A percentile compares a stretch with the other conserved stretches of the same genome.
phyloP scores from a whole-genome alignment of 495 filamentous ascomycete genomes.

The Podospora sp. region DNA sequence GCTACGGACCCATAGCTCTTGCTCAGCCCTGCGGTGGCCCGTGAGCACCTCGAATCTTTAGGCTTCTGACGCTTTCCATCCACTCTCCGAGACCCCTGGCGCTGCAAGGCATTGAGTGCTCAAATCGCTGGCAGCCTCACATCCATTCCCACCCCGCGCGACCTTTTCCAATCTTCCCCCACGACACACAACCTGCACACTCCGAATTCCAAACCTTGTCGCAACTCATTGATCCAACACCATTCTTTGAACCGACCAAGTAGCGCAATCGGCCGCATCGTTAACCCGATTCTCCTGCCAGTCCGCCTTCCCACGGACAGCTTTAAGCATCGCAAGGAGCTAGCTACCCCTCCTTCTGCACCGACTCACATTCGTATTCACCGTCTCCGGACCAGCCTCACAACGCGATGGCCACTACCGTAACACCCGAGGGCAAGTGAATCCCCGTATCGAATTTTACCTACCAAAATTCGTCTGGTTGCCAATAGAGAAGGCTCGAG shows the following conservation, averaged over 20 bases:
- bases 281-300: background rate
- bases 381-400: conserved; percentile 12
- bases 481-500: background rate
- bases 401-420: conserved; percentile 32
- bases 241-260: background rate
- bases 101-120: conserved; percentile 25
- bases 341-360: conserved; percentile 36
- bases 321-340: conserved; percentile 13
- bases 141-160: conserved; percentile 2
- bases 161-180: conserved; percentile 8
- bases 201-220: background rate
- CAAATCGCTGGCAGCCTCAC: conserved; percentile 31
- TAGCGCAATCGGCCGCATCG: background rate
- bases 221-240: background rate
- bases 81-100: conserved; percentile 28
- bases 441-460: background rate
- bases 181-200: background rate
- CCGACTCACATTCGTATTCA: background rate
- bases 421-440: conserved; percentile 39
- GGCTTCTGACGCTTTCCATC: conserved; percentile 41
- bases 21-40: conserved; percentile 33
- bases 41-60: conserved; percentile 37
- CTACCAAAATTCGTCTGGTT: background rate
- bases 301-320: background rate
- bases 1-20: background rate